Percentiles rank a stretch among this genome's conserved stretches.
These are phyloP conservation scores for Ophiostoma ulmi DNA, from an alignment of 2,329 filamentous ascomycete genomes.

Conservation along the genomic window DNA sequence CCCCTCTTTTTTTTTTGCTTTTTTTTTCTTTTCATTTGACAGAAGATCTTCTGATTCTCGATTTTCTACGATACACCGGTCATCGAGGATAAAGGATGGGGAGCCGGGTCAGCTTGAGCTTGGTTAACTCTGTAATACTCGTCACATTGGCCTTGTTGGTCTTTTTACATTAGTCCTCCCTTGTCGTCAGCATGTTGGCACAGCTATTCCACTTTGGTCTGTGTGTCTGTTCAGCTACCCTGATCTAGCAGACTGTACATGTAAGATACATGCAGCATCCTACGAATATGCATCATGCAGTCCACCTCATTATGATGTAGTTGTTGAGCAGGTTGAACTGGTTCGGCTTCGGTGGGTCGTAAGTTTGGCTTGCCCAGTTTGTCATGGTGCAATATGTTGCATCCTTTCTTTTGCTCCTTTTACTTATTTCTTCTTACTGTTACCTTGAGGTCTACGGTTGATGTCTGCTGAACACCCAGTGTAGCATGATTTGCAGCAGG, in stretches of 20 bases:
- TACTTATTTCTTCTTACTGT: neutral
- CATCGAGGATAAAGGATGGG: neutral
- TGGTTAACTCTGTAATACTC: neutral
- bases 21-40: no score
- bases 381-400: neutral
- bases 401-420: neutral
- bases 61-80: neutral
- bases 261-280: neutral
- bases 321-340: neutral
- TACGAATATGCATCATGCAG: neutral
- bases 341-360: neutral
- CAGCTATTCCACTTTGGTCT: neutral
- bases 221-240: neutral
- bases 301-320: slow-evolving; percentile 5
- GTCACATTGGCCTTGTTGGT: neutral
- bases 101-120: neutral
- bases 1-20: neutral
- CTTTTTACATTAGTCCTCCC: neutral
- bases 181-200: neutral
- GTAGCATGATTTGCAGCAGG: slow-evolving; percentile 12
- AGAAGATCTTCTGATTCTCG: no score
- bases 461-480: neutral
- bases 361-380: neutral
- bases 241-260: neutral
- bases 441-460: neutral